Conservation (phyloP, 2,329 filamentous ascomycete species). For the Ceratocystiopsis minuta region DNA sequence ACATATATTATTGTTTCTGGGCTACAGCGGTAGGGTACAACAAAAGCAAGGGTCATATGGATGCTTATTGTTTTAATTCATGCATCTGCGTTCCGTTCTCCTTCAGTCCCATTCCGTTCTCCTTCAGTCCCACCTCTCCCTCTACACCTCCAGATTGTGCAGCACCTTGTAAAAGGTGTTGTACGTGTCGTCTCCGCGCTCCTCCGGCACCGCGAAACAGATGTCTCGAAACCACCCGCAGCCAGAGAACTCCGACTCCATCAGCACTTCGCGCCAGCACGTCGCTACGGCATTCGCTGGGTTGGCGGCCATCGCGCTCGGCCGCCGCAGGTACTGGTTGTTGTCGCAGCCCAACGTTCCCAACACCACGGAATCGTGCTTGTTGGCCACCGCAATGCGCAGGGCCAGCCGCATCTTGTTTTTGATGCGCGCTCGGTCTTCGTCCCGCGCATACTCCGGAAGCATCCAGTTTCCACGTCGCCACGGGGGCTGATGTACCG, state of each 20-base stretch:
- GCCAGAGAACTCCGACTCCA: conserved; percentile 36
- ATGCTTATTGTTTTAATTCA: neutral
- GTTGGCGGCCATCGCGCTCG: conserved; percentile 12
- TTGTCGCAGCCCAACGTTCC: conserved; percentile 54
- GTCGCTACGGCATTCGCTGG: conserved; percentile 36
- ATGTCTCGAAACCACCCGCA: conserved; percentile 47
- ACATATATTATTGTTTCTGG: neutral
- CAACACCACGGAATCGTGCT: conserved; percentile 42
- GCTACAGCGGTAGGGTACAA: neutral
- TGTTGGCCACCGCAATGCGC: conserved; percentile 36
- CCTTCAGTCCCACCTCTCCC: no score
- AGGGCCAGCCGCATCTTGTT: conserved; percentile 44
- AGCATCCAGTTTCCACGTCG: conserved; percentile 5
- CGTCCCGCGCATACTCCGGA: conserved; percentile 1
- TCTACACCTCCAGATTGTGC: conserved; percentile 16
- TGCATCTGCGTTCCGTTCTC: no score
- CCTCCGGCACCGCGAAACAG: conserved; percentile 43
- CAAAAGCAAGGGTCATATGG: no score
- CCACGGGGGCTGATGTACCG: conserved; percentile 17
- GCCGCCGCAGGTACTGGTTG: conserved; percentile 29
- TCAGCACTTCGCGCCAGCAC: conserved; percentile 43
- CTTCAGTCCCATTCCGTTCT: no score
- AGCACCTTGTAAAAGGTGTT: conserved; percentile 27
- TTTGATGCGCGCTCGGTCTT: conserved; percentile 36
- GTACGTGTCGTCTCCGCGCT: conserved; percentile 27